phyloP scores from a whole-genome alignment of 192 early-diverging fungal species.

The Umbelopsis sp. region DNA sequence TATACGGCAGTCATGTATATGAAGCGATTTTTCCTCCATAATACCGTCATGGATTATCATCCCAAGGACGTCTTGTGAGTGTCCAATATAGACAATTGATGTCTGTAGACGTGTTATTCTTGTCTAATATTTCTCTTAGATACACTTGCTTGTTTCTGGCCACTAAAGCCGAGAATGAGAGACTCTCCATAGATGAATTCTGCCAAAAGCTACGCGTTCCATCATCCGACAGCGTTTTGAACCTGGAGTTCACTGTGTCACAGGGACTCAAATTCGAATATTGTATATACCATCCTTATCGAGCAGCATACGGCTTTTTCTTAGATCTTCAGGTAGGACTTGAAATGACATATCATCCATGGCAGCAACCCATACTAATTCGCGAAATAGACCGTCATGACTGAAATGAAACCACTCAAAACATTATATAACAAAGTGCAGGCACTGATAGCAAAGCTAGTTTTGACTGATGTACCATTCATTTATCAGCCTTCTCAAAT shows the following conservation, averaged over 20 bases:
- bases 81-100: neutral
- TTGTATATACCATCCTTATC: slow-evolving; percentile 73
- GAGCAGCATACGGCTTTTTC: slow-evolving; percentile 69
- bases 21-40: slow-evolving; percentile 82
- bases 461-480: slow-evolving; percentile 75
- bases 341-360: slow-evolving; percentile 9
- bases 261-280: slow-evolving; percentile 79
- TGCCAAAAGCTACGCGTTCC: slow-evolving; percentile 51
- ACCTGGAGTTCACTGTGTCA: slow-evolving; percentile 68
- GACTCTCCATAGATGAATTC: slow-evolving; percentile 77
- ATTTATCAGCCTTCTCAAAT: slow-evolving; percentile 79
- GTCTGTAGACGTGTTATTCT: neutral
- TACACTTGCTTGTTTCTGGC: slow-evolving; percentile 77
- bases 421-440: slow-evolving; percentile 58
- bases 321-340: slow-evolving; percentile 67
- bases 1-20: slow-evolving; percentile 80
- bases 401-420: slow-evolving; percentile 47
- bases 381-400: slow-evolving; percentile 37
- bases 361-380: slow-evolving; percentile 16
- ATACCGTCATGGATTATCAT: slow-evolving; percentile 80
- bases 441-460: slow-evolving; percentile 56
- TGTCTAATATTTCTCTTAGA: slow-evolving; percentile 22
- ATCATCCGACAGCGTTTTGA: slow-evolving; percentile 55
- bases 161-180: slow-evolving; percentile 73
- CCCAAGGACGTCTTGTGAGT: slow-evolving; percentile 73